Conservation (phyloP, 2,329 filamentous ascomycete genomes). For the Calonectria crousiana region DNA sequence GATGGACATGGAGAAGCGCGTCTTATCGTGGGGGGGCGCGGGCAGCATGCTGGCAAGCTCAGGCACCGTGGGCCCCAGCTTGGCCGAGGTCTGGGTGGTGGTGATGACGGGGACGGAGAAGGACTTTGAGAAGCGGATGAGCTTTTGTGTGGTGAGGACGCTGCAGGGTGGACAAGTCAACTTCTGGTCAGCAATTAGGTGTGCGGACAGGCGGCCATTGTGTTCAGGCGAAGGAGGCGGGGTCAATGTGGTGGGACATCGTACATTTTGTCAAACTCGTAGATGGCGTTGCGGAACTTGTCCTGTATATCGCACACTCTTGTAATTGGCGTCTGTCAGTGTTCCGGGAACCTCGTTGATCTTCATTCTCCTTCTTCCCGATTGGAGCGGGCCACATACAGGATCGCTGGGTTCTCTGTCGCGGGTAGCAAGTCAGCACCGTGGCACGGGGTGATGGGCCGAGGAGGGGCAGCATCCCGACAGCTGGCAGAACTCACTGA, state of each 20-base stretch:
- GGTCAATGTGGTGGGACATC: slow-evolving; percentile 30
- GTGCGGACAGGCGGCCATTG: slow-evolving; percentile 9
- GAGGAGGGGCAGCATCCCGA: neutral
- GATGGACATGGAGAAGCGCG: slow-evolving; percentile 88
- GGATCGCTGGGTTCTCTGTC: slow-evolving; percentile 62
- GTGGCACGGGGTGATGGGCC: neutral
- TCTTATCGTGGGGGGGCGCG: slow-evolving; percentile 81
- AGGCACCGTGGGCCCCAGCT: slow-evolving; percentile 83
- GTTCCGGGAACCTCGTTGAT: neutral
- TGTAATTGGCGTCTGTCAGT: neutral
- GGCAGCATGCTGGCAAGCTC: slow-evolving; percentile 72
- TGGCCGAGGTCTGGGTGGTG: slow-evolving; percentile 85
- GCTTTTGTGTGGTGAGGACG: slow-evolving; percentile 75
- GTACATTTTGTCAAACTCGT: slow-evolving; percentile 86
- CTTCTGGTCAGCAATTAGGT: slow-evolving; percentile 4
- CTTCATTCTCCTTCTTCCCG: neutral
- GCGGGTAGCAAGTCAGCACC: slow-evolving; percentile 24
- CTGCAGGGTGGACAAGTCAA: slow-evolving; percentile 51
- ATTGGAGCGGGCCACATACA: slow-evolving; percentile 53
- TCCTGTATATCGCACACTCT: slow-evolving; percentile 97
- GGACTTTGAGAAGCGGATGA: slow-evolving; percentile 73
- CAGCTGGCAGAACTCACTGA: slow-evolving; percentile 46
- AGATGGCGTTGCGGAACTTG: slow-evolving; percentile 86
- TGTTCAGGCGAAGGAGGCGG: slow-evolving; percentile 14
- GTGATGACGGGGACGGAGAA: slow-evolving; percentile 84